Conservation (phyloP, 2,329 filamentous ascomycete species). For the Pochonia chlamydosporia region DNA sequence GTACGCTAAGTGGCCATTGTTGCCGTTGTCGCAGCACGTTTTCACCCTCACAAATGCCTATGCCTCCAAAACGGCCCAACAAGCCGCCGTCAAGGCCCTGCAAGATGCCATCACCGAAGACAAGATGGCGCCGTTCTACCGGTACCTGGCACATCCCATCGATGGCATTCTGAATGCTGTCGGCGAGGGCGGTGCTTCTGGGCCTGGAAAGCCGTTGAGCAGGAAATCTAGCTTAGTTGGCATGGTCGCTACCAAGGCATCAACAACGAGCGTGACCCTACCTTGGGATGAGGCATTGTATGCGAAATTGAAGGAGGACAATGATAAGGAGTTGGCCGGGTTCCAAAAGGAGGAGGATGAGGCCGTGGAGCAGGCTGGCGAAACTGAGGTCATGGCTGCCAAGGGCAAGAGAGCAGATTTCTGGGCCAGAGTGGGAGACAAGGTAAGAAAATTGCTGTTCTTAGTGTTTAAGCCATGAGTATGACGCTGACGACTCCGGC, state of each 20-base stretch:
- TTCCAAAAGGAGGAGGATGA: constrained; percentile 88
- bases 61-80: constrained; percentile 59
- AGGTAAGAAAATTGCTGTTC: constrained; percentile 49
- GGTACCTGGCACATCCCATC: constrained; percentile 73
- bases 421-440: constrained; percentile 92
- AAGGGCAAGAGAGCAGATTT: constrained; percentile 94
- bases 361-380: constrained; percentile 90
- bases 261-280: constrained; percentile 60
- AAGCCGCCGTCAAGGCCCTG: constrained; percentile 65
- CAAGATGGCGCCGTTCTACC: constrained; percentile 85
- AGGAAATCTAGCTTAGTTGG: constrained; percentile 66
- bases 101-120: constrained; percentile 78
- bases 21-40: constrained; percentile 77
- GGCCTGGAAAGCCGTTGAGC: constrained; percentile 51
- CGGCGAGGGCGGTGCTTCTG: constrained; percentile 54
- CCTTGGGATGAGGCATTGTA: constrained; percentile 92
- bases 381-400: constrained; percentile 89
- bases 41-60: constrained; percentile 81
- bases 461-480: not conserved
- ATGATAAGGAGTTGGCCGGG: constrained; percentile 69
- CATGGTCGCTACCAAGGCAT: constrained; percentile 68
- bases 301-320: constrained; percentile 67
- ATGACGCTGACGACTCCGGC: not conserved
- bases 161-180: constrained; percentile 76
- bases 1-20: constrained; percentile 78